These are phyloP conservation scores for Phymatotrichopsis omnivora DNA, from an alignment of 2,329 filamentous ascomycete species.

Conservation along the genomic window DNA sequence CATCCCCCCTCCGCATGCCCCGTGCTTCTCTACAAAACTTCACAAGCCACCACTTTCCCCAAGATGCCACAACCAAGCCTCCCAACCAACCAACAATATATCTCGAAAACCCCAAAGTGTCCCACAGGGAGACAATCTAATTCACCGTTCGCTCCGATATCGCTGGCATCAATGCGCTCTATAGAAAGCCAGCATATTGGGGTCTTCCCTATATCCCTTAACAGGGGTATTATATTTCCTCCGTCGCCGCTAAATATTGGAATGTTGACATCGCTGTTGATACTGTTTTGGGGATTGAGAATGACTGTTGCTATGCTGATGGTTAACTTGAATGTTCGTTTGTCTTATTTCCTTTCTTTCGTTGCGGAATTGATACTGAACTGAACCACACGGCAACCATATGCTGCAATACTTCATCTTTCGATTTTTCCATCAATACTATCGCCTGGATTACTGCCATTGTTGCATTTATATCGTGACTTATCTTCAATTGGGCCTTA, in stretches of 20 bases:
- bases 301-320: slow-evolving; percentile 63
- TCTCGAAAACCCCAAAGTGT: slow-evolving; percentile 23
- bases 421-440: slow-evolving; percentile 73
- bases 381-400: slow-evolving; percentile 19
- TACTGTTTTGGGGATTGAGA: slow-evolving; percentile 51
- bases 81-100: too few relatives aligned
- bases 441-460: slow-evolving; percentile 64
- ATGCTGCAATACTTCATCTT: slow-evolving; percentile 70
- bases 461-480: too few relatives aligned
- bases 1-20: too few relatives aligned
- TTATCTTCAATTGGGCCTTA: too few relatives aligned
- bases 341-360: background rate
- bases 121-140: slow-evolving; percentile 42
- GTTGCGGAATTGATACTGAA: background rate
- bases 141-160: slow-evolving; percentile 58
- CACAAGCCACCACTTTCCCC: too few relatives aligned
- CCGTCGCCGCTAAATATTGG: slow-evolving; percentile 48
- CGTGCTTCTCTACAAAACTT: too few relatives aligned
- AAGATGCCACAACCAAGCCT: too few relatives aligned
- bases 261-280: slow-evolving; percentile 46
- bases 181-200: slow-evolving; percentile 61
- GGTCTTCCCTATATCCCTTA: slow-evolving; percentile 77
- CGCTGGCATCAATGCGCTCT: slow-evolving; percentile 51
- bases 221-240: slow-evolving; percentile 56
- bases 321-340: slow-evolving; percentile 78